Base-by-base conservation (phyloP, 1,284 basidiomycete species). In the Trichosporon ovoides region DNA sequence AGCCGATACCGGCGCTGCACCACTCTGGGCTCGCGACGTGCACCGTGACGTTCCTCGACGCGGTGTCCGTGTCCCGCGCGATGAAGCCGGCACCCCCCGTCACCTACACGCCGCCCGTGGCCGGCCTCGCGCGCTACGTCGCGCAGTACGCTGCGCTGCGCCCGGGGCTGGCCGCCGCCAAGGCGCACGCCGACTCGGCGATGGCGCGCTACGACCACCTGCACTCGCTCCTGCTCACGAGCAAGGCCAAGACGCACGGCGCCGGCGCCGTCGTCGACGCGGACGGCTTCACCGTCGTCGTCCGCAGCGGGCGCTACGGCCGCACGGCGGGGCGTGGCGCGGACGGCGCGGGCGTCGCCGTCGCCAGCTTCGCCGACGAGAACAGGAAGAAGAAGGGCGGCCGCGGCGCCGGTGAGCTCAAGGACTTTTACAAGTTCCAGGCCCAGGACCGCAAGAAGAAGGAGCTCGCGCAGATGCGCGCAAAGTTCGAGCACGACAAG, bases 201-300 rank as follows among this genome's bases (percentile, higher is more conserved):
- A 86, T 93, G 77, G 84, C 83, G 37, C 78, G 84, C 11, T 90
- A 84, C 78, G 91, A 93, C 71, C 85, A 85, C 72, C 71, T 78
- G n/a, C 83, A 88, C 65, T 78, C 80, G 14, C 55, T 80, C 50
- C 81, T 73, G 12, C 63, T 73, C 9, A 61, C 69, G 5, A 66
- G 66, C 1, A 59, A 69, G 28, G 71, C 83, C 40, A 84, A 84
- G 75, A 77, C 79, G 60, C 85, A 83, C 70, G 86, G 84, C 61
- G 82, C 84, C 10, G 76, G 74, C 65, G 71, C 88, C 12, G 82
- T 93, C 57, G 88, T 93, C 50, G 91, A 95, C 74, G 89, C 89
- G 63, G 91, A 95, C 65, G 91, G 91, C 1, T 95, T 94, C 74
- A 93, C 90, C 12, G 83, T 94, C 11, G 91, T 95, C 31, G 88